A percentile compares a stretch with the other conserved stretches of the same genome.
phyloP scores from a whole-genome alignment of 192 early-diverging fungal genomes.

The Coemansia sp. region DNA sequence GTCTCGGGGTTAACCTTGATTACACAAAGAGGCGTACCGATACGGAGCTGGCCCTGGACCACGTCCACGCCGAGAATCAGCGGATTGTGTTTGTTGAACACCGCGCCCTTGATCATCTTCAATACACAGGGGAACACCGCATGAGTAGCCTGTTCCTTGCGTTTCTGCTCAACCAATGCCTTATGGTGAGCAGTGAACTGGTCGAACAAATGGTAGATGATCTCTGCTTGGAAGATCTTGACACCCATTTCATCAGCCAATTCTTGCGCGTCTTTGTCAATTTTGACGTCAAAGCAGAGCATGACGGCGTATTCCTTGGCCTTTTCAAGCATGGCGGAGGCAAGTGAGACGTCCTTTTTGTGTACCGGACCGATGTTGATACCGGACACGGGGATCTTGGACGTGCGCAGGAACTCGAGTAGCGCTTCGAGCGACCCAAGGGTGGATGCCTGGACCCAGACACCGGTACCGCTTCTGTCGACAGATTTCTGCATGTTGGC shows the following conservation, averaged over 20 bases:
- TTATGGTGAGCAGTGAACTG: constrained; percentile 81
- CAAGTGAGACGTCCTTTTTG: constrained; percentile 94
- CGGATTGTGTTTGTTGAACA: constrained; percentile 95
- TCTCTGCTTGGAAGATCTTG: constrained; percentile 93
- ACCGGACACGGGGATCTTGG: constrained; percentile 94
- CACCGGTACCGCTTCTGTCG: constrained; percentile 86
- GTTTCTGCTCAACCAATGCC: constrained; percentile 80
- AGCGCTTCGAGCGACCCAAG: constrained; percentile 97
- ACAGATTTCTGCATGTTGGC: constrained; percentile 72
- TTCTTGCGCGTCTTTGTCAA: constrained; percentile 86
- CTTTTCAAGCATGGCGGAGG: constrained; percentile 90
- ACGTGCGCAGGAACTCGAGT: constrained; percentile 84
- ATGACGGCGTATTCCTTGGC: constrained; percentile 83
- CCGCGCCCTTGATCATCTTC: constrained; percentile 81
- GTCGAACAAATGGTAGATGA: constrained; percentile 99
- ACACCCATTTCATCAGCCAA: constrained; percentile 90
- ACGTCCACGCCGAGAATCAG: constrained; percentile 96
- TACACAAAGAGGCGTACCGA: constrained; percentile 92
- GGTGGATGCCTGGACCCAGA: constrained; percentile 98
- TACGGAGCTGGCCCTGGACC: constrained; percentile 83
- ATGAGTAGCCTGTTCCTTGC: constrained; percentile 79
- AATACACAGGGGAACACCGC: constrained; percentile 98
- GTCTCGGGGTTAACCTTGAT: constrained; percentile 72
- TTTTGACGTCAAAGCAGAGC: constrained; percentile 90
- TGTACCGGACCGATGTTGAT: constrained; percentile 98